Conservation (phyloP, 495 filamentous ascomycete species). For the Clohesyomyces aquaticus region DNA sequence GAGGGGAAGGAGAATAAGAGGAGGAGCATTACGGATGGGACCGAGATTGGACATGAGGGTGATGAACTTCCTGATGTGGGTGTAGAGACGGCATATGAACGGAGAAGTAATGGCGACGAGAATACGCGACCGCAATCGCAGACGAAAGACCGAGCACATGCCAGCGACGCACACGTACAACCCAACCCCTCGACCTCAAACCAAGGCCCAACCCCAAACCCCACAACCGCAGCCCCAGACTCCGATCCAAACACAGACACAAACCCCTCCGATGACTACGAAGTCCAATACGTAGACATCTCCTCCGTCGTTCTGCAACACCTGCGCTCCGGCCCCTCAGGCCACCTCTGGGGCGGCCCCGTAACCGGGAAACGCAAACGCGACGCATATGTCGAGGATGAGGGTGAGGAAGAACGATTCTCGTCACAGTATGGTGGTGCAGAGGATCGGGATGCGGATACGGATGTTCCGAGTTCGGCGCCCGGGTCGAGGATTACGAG, state of each 20-base stretch:
- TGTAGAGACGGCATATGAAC: not conserved
- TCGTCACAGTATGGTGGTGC: too few species aligned
- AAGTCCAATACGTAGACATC: conserved; percentile 11
- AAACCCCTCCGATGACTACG: not conserved
- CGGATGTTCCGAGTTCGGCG: not conserved
- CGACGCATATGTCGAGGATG: conserved; percentile 5
- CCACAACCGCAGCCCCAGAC: conserved; percentile 4
- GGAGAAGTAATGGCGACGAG: too few species aligned
- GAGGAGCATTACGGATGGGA: not conserved
- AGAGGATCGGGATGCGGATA: not conserved
- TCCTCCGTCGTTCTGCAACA: not conserved
- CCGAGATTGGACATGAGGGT: not conserved
- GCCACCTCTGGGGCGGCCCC: not conserved
- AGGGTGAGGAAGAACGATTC: too few species aligned
- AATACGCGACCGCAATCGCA: not conserved
- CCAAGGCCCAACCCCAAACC: too few species aligned
- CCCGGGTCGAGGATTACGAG: not conserved
- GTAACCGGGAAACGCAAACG: conserved; percentile 4
- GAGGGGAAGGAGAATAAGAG: not conserved
- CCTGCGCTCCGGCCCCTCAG: not conserved
- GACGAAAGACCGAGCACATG: too few species aligned
- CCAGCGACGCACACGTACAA: too few species aligned
- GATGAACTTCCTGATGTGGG: not conserved
- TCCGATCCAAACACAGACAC: not conserved
- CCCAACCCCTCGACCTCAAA: too few species aligned